phyloP scores from a whole-genome alignment of 2,329 filamentous ascomycete genomes.

The Colletotrichum sp. region DNA sequence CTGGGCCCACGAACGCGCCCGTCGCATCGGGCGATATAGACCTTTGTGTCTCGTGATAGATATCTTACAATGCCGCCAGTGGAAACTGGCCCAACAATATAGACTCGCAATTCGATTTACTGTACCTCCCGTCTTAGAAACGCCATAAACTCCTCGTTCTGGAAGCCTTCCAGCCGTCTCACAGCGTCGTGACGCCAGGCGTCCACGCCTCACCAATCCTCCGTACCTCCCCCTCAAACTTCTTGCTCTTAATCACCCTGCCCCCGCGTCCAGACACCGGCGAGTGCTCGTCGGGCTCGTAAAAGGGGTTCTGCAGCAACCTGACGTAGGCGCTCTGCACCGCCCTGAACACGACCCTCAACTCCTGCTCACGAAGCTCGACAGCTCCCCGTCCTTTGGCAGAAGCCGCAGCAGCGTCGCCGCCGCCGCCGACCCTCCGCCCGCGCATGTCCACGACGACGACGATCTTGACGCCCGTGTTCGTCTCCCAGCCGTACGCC shows the following conservation, averaged over 20 bases:
- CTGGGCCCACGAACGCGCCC: not conserved
- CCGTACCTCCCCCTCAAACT: constrained; percentile 82
- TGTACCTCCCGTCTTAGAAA: not conserved
- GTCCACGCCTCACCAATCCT: constrained; percentile 86
- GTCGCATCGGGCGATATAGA: not conserved
- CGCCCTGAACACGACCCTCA: constrained; percentile 88
- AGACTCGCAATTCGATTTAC: not conserved
- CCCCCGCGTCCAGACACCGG: constrained; percentile 59
- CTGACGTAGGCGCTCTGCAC: constrained; percentile 92
- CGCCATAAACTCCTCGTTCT: not conserved
- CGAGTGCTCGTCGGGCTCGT: constrained; percentile 82
- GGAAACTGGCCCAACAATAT: not conserved
- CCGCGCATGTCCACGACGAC: constrained; percentile 92
- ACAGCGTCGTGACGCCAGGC: constrained; percentile 70
- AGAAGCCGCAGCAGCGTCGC: constrained; percentile 21
- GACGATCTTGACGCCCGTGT: constrained; percentile 90
- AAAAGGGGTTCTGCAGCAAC: constrained; percentile 93
- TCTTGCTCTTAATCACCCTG: constrained; percentile 79
- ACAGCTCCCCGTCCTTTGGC: constrained; percentile 50
- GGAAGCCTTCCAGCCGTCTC: constrained; percentile 24
- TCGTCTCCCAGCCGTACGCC: constrained; percentile 95
- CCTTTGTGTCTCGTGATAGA: constrained; percentile 5
- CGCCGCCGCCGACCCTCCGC: constrained; percentile 47
- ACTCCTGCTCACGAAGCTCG: constrained; percentile 82
- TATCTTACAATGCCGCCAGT: not conserved